Evolutionary conservation across 2,329 filamentous ascomycete genomes (phyloP), one percentile per base, ranked within the genome.

Genomic region (Beauveria asiatica): DNA sequence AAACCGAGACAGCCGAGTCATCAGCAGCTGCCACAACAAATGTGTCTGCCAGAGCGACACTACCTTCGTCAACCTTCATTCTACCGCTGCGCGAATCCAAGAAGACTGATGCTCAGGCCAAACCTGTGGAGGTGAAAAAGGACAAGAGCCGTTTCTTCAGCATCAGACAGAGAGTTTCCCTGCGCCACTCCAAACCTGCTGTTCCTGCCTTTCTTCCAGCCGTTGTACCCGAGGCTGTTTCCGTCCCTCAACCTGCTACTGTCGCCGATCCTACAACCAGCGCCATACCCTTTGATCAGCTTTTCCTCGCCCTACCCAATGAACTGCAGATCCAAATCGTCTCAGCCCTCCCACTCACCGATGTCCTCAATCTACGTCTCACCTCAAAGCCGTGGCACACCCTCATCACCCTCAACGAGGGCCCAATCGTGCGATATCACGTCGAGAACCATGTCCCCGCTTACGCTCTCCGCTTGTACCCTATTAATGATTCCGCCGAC

Each of bases 311-410:
- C 33, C 72, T 87, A 6, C 84, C 84, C 2, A 83, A 78, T 62
- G 84, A 87, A 70, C 71, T 87, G 50, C 83, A 86, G 69, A 78
- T 85, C 25, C 82, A 86, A 66, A 80, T 87, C 63, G 80, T 87
- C 54, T 78, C 82, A 3, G 78, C 79, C 1, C 74, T 87, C 30
- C 82, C 84, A 1, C 75, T 87, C 42, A 80, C 81, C 37, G 83
- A 85, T 62, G 74, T 87, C 17, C 74, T 87, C 37, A 84, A 78
- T 62, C 74, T 87, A 23, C 80, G 84, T 62, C 69, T 81, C 30
- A 78, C 81, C 16, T 87, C 83, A 1, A 81, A 79, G 65, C 78
- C 80, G 39, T 84, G 83, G 76, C 83, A 86, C 65, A 73, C 77
- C 25, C 76, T 86, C 64, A 76, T 87, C 42, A 83, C 82, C 1